These are phyloP conservation scores for Claviceps quebecensis DNA, from an alignment of 2,329 filamentous ascomycete species.

Conservation along the genomic window DNA sequence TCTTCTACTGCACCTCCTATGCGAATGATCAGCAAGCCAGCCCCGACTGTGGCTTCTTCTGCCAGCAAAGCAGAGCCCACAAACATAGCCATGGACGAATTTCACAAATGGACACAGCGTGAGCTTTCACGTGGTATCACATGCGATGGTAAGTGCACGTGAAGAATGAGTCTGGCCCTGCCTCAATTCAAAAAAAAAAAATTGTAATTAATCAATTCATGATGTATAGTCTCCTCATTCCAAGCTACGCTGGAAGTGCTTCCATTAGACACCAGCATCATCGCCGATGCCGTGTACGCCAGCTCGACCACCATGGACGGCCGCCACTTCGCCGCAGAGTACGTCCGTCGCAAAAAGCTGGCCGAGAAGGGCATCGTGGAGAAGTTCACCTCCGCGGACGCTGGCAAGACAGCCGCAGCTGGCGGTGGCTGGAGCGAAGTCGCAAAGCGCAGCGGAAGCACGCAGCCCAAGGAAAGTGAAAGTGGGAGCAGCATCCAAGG, in stretches of 20 bases:
- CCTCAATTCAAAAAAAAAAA: slow-evolving; percentile 9
- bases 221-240: slow-evolving; percentile 59
- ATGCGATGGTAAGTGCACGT: slow-evolving; percentile 35
- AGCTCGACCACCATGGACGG: slow-evolving; percentile 83
- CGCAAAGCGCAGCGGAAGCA: slow-evolving; percentile 68
- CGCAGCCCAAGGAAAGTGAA: slow-evolving; percentile 27
- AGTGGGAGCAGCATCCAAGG: slow-evolving; percentile 24
- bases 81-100: slow-evolving; percentile 64
- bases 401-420: slow-evolving; percentile 27
- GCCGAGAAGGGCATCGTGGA: slow-evolving; percentile 85
- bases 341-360: slow-evolving; percentile 79
- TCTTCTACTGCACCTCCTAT: slow-evolving; percentile 20
- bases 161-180: slow-evolving; percentile 12
- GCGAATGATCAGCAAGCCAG: slow-evolving; percentile 37
- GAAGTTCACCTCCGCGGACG: slow-evolving; percentile 47
- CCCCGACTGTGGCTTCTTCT: slow-evolving; percentile 27
- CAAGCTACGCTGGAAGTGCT: slow-evolving; percentile 61
- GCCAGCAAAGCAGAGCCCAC: slow-evolving; percentile 23
- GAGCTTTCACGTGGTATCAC: slow-evolving; percentile 59
- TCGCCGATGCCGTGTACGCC: slow-evolving; percentile 80
- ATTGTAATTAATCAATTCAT: background rate
- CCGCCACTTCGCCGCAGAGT: slow-evolving; percentile 87
- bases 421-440: slow-evolving; percentile 87
- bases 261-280: slow-evolving; percentile 64
- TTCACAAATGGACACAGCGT: slow-evolving; percentile 79